Evolutionary conservation across 2,329 filamentous ascomycete genomes (phyloP).

Genomic region (Cylindrodendrum hubeiense): DNA sequence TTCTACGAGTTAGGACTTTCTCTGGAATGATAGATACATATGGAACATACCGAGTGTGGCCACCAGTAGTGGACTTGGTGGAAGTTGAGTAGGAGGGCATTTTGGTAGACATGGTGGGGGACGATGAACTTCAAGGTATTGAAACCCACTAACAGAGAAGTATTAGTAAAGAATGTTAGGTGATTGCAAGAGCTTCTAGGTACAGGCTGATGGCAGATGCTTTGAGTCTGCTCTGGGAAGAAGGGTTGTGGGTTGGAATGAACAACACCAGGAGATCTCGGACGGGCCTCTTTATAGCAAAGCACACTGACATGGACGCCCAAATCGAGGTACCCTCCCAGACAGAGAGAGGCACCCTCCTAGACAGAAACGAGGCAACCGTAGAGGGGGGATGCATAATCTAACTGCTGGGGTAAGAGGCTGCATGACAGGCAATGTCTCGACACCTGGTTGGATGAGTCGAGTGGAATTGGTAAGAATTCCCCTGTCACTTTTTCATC

Average conservation of each 20-base stretch:
- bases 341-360: neutral
- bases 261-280: neutral
- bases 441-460: no score
- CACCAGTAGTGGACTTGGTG: neutral
- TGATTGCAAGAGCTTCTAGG: neutral
- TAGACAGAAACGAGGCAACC: neutral
- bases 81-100: neutral
- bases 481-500: no score
- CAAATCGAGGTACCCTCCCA: no score
- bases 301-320: neutral
- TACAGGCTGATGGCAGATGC: neutral
- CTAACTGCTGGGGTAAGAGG: neutral
- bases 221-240: neutral
- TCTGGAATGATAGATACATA: no score
- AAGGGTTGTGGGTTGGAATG: neutral
- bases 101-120: neutral
- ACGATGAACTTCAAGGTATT: neutral
- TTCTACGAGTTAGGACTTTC: no score
- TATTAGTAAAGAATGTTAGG: neutral
- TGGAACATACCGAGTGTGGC: neutral
- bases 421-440: no score
- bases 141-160: neutral
- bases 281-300: neutral
- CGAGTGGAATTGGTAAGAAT: no score
- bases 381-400: neutral